These are phyloP conservation scores for Begonia masoniana DNA, from an alignment of 306 rosid genomes.

Conservation along the genomic window DNA sequence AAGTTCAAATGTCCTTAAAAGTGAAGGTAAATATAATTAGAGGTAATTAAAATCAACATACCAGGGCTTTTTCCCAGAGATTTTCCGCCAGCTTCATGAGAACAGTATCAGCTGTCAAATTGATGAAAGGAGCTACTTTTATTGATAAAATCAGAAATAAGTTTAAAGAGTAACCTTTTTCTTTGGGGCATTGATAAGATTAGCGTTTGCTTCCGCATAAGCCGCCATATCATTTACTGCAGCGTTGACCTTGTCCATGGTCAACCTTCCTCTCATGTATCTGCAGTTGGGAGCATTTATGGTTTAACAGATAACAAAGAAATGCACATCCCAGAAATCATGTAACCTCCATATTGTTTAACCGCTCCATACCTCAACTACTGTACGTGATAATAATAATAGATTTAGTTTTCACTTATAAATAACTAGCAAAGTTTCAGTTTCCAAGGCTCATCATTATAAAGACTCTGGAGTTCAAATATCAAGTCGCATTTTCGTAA, in stretches of 20 bases:
- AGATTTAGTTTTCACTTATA: no score
- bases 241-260: constrained; percentile 80
- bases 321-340: neutral
- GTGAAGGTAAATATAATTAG: neutral
- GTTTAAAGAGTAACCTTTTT: constrained; percentile 43
- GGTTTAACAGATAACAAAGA: neutral
- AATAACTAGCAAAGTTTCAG: no score
- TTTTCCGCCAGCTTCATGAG: constrained; percentile 62
- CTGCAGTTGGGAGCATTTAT: constrained; percentile 20
- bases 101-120: constrained; percentile 21
- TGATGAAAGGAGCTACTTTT: neutral
- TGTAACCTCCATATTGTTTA: neutral
- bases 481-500: no score
- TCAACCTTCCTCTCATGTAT: constrained; percentile 95
- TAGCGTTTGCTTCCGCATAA: constrained; percentile 78
- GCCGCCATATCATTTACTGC: constrained; percentile 74
- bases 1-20: neutral
- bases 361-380: no score
- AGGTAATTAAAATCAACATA: constrained; percentile 26
- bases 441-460: no score
- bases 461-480: no score
- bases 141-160: constrained; percentile 12
- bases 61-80: constrained; percentile 77
- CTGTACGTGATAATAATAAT: no score
- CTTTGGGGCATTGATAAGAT: constrained; percentile 57